These are phyloP conservation scores for Suhomyces kilbournensis DNA, from an alignment of 805 yeast genomes.

Conservation along the genomic window DNA sequence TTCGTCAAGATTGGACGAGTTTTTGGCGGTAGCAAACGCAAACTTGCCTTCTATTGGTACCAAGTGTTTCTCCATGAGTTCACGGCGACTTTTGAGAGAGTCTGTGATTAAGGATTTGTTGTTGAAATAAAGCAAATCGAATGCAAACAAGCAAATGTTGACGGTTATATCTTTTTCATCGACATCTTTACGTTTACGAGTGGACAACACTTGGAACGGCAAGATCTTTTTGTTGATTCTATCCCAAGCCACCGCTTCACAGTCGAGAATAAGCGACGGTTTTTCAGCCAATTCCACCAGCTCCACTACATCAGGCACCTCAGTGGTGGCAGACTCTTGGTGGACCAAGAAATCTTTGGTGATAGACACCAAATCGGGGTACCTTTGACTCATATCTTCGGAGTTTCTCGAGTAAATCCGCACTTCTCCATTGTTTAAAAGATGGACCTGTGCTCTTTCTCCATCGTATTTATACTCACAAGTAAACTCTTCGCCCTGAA, in stretches of 20 bases:
- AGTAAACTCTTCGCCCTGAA: constrained; percentile 80
- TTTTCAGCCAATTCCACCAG: constrained; percentile 28
- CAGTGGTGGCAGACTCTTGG: constrained; percentile 8
- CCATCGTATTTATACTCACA: constrained; percentile 98
- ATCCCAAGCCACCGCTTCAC: constrained; percentile 99
- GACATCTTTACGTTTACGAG: constrained; percentile 93
- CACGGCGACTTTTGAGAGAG: constrained; percentile 69
- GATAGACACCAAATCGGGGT: constrained; percentile 81
- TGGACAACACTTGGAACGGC: constrained; percentile 90
- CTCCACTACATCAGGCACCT: constrained; percentile 3
- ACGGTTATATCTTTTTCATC: constrained; percentile 84
- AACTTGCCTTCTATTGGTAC: constrained; percentile 70
- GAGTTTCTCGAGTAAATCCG: constrained; percentile 89
- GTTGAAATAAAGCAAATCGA: constrained; percentile 77
- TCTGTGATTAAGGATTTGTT: constrained; percentile 66
- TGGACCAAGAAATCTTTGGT: constrained; percentile 54
- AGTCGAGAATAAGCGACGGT: constrained; percentile 71
- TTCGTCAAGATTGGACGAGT: constrained; percentile 68
- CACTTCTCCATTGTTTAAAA: constrained; percentile 61
- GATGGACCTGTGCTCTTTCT: constrained; percentile 93
- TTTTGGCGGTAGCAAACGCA: constrained; percentile 71
- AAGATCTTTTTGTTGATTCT: constrained; percentile 69
- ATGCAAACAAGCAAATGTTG: constrained; percentile 87
- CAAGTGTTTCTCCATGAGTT: constrained; percentile 54
- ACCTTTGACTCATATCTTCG: constrained; percentile 94